Evolutionary conservation across 2,329 filamentous ascomycete genomes (phyloP), one percentile per base, ranked within the genome.

Genomic region (Chalaropsis thielavioides): DNA sequence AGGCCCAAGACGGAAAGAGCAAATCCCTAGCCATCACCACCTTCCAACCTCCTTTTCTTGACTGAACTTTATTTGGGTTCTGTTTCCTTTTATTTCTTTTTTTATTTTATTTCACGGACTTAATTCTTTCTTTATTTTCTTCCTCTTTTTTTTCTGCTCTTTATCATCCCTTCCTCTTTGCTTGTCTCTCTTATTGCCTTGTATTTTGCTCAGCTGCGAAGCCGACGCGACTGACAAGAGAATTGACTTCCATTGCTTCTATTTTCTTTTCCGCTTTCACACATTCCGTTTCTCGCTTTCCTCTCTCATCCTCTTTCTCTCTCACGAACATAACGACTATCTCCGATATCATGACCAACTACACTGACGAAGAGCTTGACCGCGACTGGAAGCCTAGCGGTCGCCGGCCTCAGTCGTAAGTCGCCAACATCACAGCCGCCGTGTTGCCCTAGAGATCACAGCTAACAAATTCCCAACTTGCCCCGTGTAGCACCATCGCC

Each of bases 371-470:
- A 69, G 86, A 89, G 73, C 81, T 88, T 72, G 84, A 90, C 73
- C 82, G 82, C 72, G 85, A 89, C 76, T 92, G 88, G 88, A 85
- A 90, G 82, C 87, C 89, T 70, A 92, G 79, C 73, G 83, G 82
- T 72, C 81, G 81, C 72, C 87, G 90, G 69, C 90, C 90, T 69
- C 88, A 92, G 78, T 94, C 90, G 89, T 94, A 80, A 75, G 89
- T 84, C 15, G 13, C 63, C 43, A 15, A 24, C 5, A 51, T 46
- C 24, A 1, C 59, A 27, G 15, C 17, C 38, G 44, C 19, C 27
- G 15, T 46, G 2, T 31, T 38, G 3, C 6, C 6, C 3, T 7
- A 2, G 17, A 35, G 38, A 63, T n/a, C 62, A 22, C 15, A 3
- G 54, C 61, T 66, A 64, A 68, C 63, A 51, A 51, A 63, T 64